Evolutionary conservation across 2,329 filamentous ascomycete genomes (phyloP), one percentile per base, ranked within the genome.

Genomic region (Paecilomyces variotii): DNA sequence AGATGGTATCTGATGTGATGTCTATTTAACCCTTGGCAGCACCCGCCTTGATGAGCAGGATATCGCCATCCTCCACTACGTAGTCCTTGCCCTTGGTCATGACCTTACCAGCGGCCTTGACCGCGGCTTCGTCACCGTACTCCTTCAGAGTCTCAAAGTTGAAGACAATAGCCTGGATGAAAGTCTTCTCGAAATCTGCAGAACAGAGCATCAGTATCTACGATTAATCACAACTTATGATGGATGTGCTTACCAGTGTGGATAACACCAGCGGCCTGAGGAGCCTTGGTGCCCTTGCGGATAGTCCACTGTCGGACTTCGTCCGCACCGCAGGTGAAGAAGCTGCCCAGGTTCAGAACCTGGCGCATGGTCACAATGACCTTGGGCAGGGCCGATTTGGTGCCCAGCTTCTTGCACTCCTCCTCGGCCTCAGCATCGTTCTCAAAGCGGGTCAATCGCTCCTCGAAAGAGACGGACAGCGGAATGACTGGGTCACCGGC

Each of bases 21-120:
- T 45, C n/a, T 45, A 45, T 45, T 63, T 74, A 79, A 63, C 66
- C 68, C 71, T 79, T 81, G 58, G 79, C 76, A 67, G 76, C 79
- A 71, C 76, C 78, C 66, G 74, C 75, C 83, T 97, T 97, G 83
- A 97, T 91, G 68, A 96, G 84, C 66, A 97, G 74, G 67, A 87
- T 84, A 71, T 87, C 78, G 55, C 78, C 78, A 63, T 80, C 79
- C 68, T 79, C 74, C 30, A 79, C 76, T 55, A 77, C 84, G 74
- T 99, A 97, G 56, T 97, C 93, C 81, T 97, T 97, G 72, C 94
- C 94, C 83, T 99, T 99, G 60, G 93, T 97, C 87, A 96, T 90
- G 65, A 99, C 77, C 82, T 99, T 99, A 69, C 94, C 94, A 77
- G 93, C 93, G 27, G 93, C 85, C 82, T 92, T 96, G 65, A 97